Conservation (phyloP, 2,329 filamentous ascomycete genomes). For the Trichoderma lentiforme region DNA sequence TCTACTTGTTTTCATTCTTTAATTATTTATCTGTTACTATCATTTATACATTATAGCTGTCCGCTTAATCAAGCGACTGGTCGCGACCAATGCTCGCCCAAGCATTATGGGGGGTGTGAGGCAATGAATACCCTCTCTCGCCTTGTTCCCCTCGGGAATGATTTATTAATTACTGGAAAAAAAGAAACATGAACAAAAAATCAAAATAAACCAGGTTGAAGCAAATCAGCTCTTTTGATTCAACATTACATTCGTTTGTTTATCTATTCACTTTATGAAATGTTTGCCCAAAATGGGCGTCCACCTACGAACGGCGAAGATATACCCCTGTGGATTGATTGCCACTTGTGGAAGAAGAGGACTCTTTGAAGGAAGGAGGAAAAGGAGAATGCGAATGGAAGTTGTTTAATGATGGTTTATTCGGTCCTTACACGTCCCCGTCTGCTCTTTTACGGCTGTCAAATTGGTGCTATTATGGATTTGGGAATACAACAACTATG, state of each 20-base stretch:
- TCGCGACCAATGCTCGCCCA: not conserved
- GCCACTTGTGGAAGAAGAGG: not conserved
- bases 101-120: not conserved
- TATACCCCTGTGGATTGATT: slow-evolving; percentile 8
- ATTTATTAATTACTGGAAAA: not conserved
- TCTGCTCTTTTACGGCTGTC: not conserved
- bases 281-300: not conserved
- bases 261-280: slow-evolving; percentile 11
- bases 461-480: not conserved
- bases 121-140: not conserved
- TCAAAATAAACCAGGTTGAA: not conserved
- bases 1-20: slow-evolving; percentile 5
- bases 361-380: not conserved
- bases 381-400: not conserved
- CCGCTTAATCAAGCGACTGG: not conserved
- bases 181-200: not conserved
- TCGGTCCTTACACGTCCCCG: not conserved
- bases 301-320: slow-evolving; percentile 13
- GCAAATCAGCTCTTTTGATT: not conserved
- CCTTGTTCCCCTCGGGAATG: not conserved
- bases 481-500: not conserved
- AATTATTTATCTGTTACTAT: not conserved
- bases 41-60: not conserved
- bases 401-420: not conserved
- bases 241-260: slow-evolving; percentile 3